Base-by-base conservation (phyloP, 371 early-diverging fungal genomes). In the Funneliformis caledonium region DNA sequence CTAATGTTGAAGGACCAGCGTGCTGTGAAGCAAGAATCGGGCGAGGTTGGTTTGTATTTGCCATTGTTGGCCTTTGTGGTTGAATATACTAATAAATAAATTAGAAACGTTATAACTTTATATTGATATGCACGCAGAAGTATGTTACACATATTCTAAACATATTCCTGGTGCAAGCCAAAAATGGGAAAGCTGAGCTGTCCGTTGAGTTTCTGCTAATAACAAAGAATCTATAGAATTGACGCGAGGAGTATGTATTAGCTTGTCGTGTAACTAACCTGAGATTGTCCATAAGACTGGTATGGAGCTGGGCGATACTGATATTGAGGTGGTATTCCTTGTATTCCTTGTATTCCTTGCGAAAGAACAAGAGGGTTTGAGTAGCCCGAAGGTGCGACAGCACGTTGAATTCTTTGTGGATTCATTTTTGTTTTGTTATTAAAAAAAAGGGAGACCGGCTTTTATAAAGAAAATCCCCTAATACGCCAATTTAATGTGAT, bases 121-220 rank as follows among this genome's bases (percentile, higher is more conserved):
- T 65, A 65, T 31, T 65, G 65, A 65, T 65, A 65, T 65, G 26
- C 37, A 65, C 37, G 65, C 65, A 65, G 65, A 65, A 65, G 65
- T 65, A 65, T 16, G 65, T 65, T 65, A 65, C 65, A 65, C 65
- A 65, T 65, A 16, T 65, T 22, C 65, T 65, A 33, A 26, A n/a
- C 16, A 65, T 64, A 26, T n/a, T 33, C n/a, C 26, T 31, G 37
- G 65, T 33, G 65, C 37, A 65, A 65, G 31, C 65, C 37, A 26
- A 31, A 65, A 65, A 31, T 65, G 37, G 31, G 65, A 65, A 65
- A 65, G 26, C 37, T 65, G 56, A 56, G 56, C 56, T 10, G 47
- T 47, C 7, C 11, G 47, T 47, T 47, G 47, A 10, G 47, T 47
- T 56, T 56, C 56, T 19, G 56, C 56, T 56, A 19, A 19, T 56